These are phyloP conservation scores for Diaporthe ampelina DNA, from an alignment of 2,329 filamentous ascomycete genomes.

Conservation along the genomic window DNA sequence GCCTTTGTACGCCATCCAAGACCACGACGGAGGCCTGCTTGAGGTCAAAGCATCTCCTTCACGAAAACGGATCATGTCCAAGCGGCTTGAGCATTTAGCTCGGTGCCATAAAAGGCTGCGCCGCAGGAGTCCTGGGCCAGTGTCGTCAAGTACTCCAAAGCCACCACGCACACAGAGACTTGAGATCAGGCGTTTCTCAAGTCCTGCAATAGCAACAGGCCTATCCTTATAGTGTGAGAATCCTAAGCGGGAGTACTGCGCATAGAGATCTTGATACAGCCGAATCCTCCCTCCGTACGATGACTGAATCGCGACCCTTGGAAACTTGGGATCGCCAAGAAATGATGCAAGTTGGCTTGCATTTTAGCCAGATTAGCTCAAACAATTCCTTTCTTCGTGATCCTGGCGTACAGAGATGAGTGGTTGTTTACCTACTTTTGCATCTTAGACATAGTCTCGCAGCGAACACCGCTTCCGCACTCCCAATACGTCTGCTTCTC, in stretches of 20 bases:
- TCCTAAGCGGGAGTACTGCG: slow-evolving; percentile 49
- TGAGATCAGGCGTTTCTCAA: slow-evolving; percentile 48
- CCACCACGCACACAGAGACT: slow-evolving; percentile 47
- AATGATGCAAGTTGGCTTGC: no score
- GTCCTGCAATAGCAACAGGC: slow-evolving; percentile 50
- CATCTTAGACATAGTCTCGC: slow-evolving; percentile 52
- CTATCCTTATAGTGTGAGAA: slow-evolving; percentile 47
- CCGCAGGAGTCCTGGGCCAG: slow-evolving; percentile 39
- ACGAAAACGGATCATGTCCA: no score
- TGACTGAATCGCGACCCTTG: no score
- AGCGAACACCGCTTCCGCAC: slow-evolving; percentile 53
- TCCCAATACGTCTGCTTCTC: slow-evolving; percentile 55
- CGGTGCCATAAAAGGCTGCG: slow-evolving; percentile 50
- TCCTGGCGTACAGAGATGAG: no score
- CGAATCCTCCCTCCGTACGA: slow-evolving; percentile 44
- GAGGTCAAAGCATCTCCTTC: no score
- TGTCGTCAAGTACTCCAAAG: slow-evolving; percentile 49
- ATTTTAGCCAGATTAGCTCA: no score
- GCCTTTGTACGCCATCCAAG: no score
- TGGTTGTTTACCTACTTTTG: no score
- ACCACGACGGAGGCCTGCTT: no score
- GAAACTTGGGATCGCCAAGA: no score
- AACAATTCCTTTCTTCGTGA: no score
- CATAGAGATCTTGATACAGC: slow-evolving; percentile 47
- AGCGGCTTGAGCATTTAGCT: background rate